A percentile compares a stretch with the other conserved stretches of the same genome.
These are phyloP conservation scores for Aspergillus pseudoglaucus DNA, from an alignment of 2,329 filamentous ascomycete genomes.

Conservation along the genomic window DNA sequence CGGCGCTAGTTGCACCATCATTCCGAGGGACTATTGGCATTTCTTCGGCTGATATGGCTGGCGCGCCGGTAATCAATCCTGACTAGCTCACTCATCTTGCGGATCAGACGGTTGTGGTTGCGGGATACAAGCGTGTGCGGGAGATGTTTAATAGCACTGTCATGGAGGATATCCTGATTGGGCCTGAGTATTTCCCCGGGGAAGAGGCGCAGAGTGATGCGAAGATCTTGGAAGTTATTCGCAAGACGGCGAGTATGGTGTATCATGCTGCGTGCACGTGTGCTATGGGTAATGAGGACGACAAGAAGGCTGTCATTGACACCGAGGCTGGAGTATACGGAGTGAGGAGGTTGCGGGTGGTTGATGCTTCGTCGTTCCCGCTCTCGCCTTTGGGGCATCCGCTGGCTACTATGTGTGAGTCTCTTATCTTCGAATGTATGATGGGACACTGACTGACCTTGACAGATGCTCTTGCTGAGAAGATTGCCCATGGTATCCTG, in stretches of 20 bases:
- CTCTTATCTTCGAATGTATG: not conserved
- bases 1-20: slow-evolving; percentile 33
- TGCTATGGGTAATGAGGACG: slow-evolving; percentile 28
- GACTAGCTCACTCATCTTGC: slow-evolving; percentile 38
- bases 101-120: slow-evolving; percentile 40
- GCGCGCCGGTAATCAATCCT: slow-evolving; percentile 39
- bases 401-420: slow-evolving; percentile 29
- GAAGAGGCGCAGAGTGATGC: slow-evolving; percentile 32
- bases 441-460: not conserved
- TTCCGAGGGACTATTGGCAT: slow-evolving; percentile 44
- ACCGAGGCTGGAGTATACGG: slow-evolving; percentile 22
- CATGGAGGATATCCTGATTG: slow-evolving; percentile 22
- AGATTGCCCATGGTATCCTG: slow-evolving; percentile 23
- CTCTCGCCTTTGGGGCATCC: slow-evolving; percentile 34
- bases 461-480: slow-evolving; percentile 33
- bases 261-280: slow-evolving; percentile 31
- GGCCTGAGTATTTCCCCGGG: slow-evolving; percentile 31
- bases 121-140: slow-evolving; percentile 37
- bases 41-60: slow-evolving; percentile 23
- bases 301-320: slow-evolving; percentile 29
- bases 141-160: slow-evolving; percentile 22
- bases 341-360: slow-evolving; percentile 25
- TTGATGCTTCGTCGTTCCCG: slow-evolving; percentile 29
- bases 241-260: slow-evolving; percentile 19
- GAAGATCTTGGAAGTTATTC: slow-evolving; percentile 31